Percentiles rank a stretch among this genome's conserved stretches.
Conservation (phyloP, 176 grass and related monocot genomes). For the Triticum urartu region DNA sequence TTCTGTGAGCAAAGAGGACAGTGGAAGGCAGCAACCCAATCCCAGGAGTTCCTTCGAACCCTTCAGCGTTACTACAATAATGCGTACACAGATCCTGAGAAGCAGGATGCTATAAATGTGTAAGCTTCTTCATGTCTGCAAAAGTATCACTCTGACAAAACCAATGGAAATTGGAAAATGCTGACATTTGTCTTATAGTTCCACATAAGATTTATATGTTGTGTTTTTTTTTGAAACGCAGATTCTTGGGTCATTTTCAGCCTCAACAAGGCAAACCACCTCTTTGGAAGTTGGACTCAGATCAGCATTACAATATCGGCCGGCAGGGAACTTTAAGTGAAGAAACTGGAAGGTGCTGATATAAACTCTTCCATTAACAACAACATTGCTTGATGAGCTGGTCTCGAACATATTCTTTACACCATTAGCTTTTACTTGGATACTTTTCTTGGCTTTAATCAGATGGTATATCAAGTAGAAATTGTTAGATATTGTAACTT, state of each 20-base stretch:
- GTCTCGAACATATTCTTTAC: background rate
- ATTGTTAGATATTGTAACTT: background rate
- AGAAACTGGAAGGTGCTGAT: slow-evolving; percentile 57
- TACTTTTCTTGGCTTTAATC: background rate
- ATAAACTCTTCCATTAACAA: slow-evolving; percentile 21
- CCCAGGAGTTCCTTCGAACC: slow-evolving; percentile 95
- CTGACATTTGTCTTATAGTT: background rate
- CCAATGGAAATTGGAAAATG: slow-evolving; percentile 17
- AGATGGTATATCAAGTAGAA: background rate
- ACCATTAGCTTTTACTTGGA: slow-evolving; percentile 19
- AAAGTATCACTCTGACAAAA: slow-evolving; percentile 20
- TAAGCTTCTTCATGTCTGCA: slow-evolving; percentile 45
- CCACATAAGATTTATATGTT: background rate
- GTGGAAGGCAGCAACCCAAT: slow-evolving; percentile 92
- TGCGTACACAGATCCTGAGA: slow-evolving; percentile 91
- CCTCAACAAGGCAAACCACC: slow-evolving; percentile 86
- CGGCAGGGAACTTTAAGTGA: slow-evolving; percentile 61
- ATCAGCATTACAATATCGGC: slow-evolving; percentile 92
- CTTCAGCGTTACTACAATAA: slow-evolving; percentile 97
- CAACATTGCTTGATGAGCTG: slow-evolving; percentile 5
- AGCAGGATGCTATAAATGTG: slow-evolving; percentile 99
- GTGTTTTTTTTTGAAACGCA: slow-evolving; percentile 34
- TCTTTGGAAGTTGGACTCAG: slow-evolving; percentile 90
- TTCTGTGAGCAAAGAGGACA: slow-evolving; percentile 96
- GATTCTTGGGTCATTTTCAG: slow-evolving; percentile 95